These are phyloP conservation scores for Ceratobasidium sp. DNA, from an alignment of 1,284 basidiomycete species.

Conservation along the genomic window DNA sequence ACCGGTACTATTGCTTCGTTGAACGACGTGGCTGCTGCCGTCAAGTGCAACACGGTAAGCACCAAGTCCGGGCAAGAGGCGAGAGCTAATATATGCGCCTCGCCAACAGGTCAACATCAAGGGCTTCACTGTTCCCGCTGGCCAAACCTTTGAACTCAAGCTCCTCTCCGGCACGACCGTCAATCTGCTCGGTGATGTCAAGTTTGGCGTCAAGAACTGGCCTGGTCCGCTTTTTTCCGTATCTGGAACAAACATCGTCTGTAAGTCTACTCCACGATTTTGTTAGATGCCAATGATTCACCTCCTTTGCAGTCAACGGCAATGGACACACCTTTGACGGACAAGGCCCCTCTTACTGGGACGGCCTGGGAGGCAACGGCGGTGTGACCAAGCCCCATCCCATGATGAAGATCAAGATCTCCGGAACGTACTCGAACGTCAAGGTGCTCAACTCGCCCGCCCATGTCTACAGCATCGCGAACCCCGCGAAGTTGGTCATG, in stretches of 20 bases:
- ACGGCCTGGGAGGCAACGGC: conserved; percentile 53
- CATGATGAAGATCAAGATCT: conserved; percentile 58
- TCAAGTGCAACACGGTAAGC: conserved; percentile 40
- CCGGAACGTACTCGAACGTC: conserved; percentile 57
- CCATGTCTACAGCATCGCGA: conserved; percentile 50
- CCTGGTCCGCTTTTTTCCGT: conserved; percentile 53
- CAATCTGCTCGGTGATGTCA: conserved; percentile 58
- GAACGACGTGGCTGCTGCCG: conserved; percentile 39
- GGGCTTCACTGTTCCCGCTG: conserved; percentile 49
- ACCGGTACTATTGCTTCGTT: conserved; percentile 42
- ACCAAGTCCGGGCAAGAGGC: background rate
- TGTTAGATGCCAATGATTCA: background rate
- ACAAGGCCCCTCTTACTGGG: conserved; percentile 58
- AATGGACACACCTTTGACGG: conserved; percentile 58
- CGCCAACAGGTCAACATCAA: conserved; percentile 40
- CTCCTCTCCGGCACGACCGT: conserved; percentile 55
- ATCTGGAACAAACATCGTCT: conserved; percentile 53
- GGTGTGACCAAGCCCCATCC: conserved; percentile 55
- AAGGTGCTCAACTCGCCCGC: conserved; percentile 57
- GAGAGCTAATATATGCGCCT: background rate
- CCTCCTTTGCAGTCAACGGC: conserved; percentile 52
- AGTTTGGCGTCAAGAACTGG: conserved; percentile 55
- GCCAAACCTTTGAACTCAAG: conserved; percentile 52
- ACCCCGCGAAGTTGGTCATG: conserved; percentile 48
- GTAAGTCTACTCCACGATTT: conserved; percentile 45